Percentiles rank a stretch among this genome's conserved stretches.
Conservation (phyloP, 2,329 filamentous ascomycete species). For the Colletotrichum ledebouriae region DNA sequence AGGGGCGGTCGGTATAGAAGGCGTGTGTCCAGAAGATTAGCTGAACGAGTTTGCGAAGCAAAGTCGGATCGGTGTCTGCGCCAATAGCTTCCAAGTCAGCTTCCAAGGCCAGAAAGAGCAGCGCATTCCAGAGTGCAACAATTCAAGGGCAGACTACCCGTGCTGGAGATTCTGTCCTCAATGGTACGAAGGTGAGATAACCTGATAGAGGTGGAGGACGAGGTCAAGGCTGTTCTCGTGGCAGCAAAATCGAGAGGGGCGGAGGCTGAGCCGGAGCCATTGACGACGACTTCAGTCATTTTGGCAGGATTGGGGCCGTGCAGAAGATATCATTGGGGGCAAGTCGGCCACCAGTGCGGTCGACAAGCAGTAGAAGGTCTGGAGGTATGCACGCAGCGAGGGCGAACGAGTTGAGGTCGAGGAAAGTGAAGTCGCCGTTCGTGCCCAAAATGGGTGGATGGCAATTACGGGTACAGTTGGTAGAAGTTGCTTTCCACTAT, state of each 20-base stretch:
- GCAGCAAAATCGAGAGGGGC: slow-evolving; percentile 63
- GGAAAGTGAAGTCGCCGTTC: slow-evolving; percentile 11
- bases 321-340: slow-evolving; percentile 41
- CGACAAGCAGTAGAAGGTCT: slow-evolving; percentile 20
- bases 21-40: slow-evolving; percentile 90
- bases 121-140: not conserved
- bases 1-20: slow-evolving; percentile 87
- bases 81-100: slow-evolving; percentile 32
- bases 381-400: not conserved
- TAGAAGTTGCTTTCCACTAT: not conserved
- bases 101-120: slow-evolving; percentile 4
- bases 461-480: slow-evolving; percentile 9
- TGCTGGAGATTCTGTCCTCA: slow-evolving; percentile 68
- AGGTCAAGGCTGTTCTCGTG: slow-evolving; percentile 65
- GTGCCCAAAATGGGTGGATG: slow-evolving; percentile 20
- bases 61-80: slow-evolving; percentile 62
- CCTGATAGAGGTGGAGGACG: slow-evolving; percentile 72
- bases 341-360: slow-evolving; percentile 31
- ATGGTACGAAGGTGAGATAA: slow-evolving; percentile 67
- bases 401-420: not conserved
- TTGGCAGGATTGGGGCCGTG: slow-evolving; percentile 48
- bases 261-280: slow-evolving; percentile 49
- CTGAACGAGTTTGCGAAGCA: slow-evolving; percentile 71
- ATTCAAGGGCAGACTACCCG: slow-evolving; percentile 59
- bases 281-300: slow-evolving; percentile 65